Conservation (phyloP, 2,329 filamentous ascomycete species). For the Dothiorella sarmentorum region DNA sequence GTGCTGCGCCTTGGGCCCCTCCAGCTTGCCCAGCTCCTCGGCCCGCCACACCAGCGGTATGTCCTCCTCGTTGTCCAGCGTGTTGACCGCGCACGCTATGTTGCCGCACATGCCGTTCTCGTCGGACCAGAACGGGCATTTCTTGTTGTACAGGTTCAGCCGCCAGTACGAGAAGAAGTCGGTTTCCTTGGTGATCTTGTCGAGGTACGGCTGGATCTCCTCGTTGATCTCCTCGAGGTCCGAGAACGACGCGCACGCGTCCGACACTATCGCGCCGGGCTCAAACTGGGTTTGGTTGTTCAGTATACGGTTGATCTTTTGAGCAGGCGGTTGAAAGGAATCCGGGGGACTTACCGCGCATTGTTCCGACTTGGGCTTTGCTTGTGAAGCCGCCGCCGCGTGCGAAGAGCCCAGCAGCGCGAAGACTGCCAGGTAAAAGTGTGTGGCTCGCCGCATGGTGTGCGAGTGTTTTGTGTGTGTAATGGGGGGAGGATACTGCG, state of each 20-base stretch:
- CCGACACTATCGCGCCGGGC: constrained; percentile 81
- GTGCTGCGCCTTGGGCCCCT: constrained; percentile 87
- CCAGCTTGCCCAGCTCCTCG: constrained; percentile 84
- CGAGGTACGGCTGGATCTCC: constrained; percentile 70
- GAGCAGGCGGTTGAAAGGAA: constrained; percentile 14
- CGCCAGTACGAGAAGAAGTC: constrained; percentile 99
- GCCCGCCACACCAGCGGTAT: constrained; percentile 89
- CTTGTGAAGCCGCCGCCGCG: constrained; percentile 39
- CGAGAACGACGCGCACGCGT: constrained; percentile 90
- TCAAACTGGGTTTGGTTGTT: constrained; percentile 66
- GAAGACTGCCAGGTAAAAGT: constrained; percentile 62
- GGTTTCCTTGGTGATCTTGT: constrained; percentile 78
- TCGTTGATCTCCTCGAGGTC: constrained; percentile 83
- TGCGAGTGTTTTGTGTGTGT: constrained; percentile 5
- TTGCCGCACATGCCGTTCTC: constrained; percentile 94
- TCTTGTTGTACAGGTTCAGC: constrained; percentile 89
- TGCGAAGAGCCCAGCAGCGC: constrained; percentile 52
- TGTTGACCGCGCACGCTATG: constrained; percentile 92
- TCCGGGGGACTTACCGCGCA: constrained; percentile 54
- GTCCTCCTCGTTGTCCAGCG: constrained; percentile 90
- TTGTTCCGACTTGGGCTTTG: constrained; percentile 44
- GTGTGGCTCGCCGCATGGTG: constrained; percentile 53
- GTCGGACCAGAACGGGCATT: constrained; percentile 95
- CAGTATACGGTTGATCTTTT: neutral
- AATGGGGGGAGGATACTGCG: constrained; percentile 10